Percentiles rank a stretch among this genome's conserved stretches.
These are phyloP conservation scores for Vigna unguiculata DNA, from an alignment of 306 rosid species.

Conservation along the genomic window DNA sequence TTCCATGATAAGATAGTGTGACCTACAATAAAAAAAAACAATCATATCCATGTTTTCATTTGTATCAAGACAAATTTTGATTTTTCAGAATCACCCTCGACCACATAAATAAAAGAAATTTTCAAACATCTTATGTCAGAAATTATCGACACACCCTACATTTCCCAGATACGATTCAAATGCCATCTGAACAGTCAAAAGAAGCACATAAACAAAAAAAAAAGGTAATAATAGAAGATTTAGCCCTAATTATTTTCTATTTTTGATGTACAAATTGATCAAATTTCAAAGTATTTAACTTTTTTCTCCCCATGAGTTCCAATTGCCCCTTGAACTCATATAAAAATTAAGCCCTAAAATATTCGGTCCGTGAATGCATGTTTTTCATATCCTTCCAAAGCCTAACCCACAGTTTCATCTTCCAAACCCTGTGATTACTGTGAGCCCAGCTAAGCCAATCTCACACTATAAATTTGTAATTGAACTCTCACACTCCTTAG, in stretches of 20 bases:
- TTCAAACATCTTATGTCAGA: neutral
- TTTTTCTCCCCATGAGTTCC: neutral
- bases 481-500: neutral
- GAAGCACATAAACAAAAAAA: neutral
- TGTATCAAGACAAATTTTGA: too few species aligned
- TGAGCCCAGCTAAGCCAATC: conserved; percentile 43
- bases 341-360: neutral
- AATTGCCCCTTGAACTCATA: neutral
- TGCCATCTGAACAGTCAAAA: neutral
- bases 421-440: conserved; percentile 13
- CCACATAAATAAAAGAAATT: too few species aligned
- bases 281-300: neutral
- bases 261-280: neutral
- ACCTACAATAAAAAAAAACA: too few species aligned
- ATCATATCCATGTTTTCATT: too few species aligned
- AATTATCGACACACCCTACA: neutral
- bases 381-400: neutral
- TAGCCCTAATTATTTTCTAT: neutral
- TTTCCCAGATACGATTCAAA: neutral
- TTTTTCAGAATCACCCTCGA: too few species aligned
- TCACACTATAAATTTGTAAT: neutral
- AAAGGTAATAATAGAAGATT: neutral
- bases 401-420: conserved; percentile 38
- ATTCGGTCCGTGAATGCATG: conserved; percentile 9
- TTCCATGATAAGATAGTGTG: too few species aligned